A percentile compares a stretch with the other conserved stretches of the same genome.
Conservation (phyloP, 345 rosid species). For the Reutealis trisperma region DNA sequence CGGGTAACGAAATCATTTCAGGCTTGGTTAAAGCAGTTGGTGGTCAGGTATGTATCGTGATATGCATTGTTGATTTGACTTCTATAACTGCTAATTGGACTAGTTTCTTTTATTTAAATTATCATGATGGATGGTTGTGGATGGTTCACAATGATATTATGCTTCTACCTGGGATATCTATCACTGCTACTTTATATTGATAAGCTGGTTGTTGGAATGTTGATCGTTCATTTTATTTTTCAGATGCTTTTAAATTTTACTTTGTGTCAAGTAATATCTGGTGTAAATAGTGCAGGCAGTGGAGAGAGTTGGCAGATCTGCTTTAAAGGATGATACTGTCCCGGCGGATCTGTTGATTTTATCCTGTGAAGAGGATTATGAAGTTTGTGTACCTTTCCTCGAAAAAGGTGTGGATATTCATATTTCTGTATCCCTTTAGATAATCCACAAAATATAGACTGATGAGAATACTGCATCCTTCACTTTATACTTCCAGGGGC, state of each 20-base stretch:
- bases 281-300: constrained; percentile 49
- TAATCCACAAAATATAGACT: neutral
- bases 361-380: constrained; percentile 81
- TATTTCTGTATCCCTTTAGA: neutral
- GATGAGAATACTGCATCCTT: neutral
- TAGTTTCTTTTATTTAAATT: neutral
- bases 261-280: constrained; percentile 9
- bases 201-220: neutral
- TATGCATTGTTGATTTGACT: neutral
- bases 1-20: constrained; percentile 50
- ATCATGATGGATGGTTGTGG: neutral
- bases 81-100: neutral
- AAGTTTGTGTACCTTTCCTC: constrained; percentile 59
- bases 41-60: constrained; percentile 57
- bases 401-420: constrained; percentile 56
- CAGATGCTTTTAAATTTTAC: neutral
- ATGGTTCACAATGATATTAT: neutral
- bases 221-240: neutral
- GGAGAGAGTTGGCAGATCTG: constrained; percentile 77
- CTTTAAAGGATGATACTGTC: constrained; percentile 52
- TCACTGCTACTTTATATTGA: neutral
- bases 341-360: constrained; percentile 64
- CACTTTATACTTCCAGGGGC: constrained; percentile 49
- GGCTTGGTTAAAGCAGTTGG: constrained; percentile 60
- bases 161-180: neutral